Percentiles rank a stretch among this genome's conserved stretches.
Evolutionary conservation across 306 rosid genomes (phyloP).

Genomic region (Hippophae rhamnoides): DNA sequence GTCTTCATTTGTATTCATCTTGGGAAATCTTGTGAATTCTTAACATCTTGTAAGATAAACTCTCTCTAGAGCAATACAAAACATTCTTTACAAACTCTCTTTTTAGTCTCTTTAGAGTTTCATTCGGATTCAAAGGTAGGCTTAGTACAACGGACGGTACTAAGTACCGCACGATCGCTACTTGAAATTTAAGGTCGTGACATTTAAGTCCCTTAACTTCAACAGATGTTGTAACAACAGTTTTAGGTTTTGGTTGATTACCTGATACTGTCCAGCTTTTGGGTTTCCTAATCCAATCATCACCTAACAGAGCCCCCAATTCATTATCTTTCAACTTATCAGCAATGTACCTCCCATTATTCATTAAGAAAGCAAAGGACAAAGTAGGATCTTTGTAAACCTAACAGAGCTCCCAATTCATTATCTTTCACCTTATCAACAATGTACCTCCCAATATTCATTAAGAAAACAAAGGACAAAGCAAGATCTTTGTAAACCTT

Average conservation of each 20-base stretch:
- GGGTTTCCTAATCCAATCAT: constrained; percentile 85
- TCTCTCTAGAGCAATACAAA: too few relatives aligned
- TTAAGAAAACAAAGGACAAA: constrained; percentile 64
- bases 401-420: constrained; percentile 71
- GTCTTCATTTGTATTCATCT: too few relatives aligned
- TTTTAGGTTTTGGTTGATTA: neutral
- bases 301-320: constrained; percentile 22
- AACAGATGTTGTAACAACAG: too few relatives aligned
- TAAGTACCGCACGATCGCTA: too few relatives aligned
- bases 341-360: constrained; percentile 76
- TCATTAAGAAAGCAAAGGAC: constrained; percentile 74
- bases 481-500: constrained; percentile 62
- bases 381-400: constrained; percentile 57
- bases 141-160: too few relatives aligned
- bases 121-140: too few relatives aligned
- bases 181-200: too few relatives aligned
- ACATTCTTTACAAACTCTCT: too few relatives aligned
- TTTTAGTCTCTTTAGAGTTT: too few relatives aligned
- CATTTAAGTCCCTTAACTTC: too few relatives aligned
- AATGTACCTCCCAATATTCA: constrained; percentile 84
- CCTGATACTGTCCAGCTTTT: constrained; percentile 21
- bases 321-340: constrained; percentile 63
- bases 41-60: too few relatives aligned
- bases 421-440: constrained; percentile 68
- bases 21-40: too few relatives aligned